Percentiles rank a stretch among this genome's conserved stretches.
phyloP scores from a whole-genome alignment of 2,329 filamentous ascomycete genomes.

The Torrubiella hemipterigena region DNA sequence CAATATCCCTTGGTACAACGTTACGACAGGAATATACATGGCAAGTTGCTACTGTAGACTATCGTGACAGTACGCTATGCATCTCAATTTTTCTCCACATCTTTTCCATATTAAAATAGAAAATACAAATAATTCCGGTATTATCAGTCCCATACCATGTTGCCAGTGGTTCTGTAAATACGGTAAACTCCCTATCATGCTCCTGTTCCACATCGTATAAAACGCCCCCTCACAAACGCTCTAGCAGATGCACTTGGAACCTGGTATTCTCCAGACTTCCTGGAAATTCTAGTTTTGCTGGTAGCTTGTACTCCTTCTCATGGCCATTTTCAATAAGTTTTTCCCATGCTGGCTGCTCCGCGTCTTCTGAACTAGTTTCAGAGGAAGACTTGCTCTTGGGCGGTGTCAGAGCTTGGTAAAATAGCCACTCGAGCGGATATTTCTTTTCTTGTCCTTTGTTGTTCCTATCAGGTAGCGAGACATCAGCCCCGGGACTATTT shows the following conservation, averaged over 20 bases:
- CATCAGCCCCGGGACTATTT: conserved; percentile 6
- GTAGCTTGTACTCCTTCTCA: conserved; percentile 5
- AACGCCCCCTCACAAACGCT: conserved; percentile 7
- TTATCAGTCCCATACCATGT: no score
- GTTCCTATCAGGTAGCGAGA: conserved; percentile 2
- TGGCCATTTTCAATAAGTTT: conserved; percentile 6
- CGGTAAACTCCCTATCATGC: conserved; percentile 1
- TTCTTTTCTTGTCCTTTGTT: conserved; percentile 8
- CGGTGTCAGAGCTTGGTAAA: conserved; percentile 8
- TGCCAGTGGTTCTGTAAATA: no score
- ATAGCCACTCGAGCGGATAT: conserved; percentile 9
- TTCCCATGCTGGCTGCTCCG: conserved; percentile 7
- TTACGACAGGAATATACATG: no score
- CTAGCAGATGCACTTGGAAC: conserved; percentile 10
- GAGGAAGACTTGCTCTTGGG: conserved; percentile 3
- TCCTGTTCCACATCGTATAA: no score
- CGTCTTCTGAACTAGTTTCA: conserved; percentile 4
- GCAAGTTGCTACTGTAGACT: no score
- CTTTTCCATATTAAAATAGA: no score
- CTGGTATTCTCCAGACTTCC: conserved; percentile 10
- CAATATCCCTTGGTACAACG: no score
- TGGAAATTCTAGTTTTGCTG: conserved; percentile 7
- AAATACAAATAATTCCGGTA: no score
- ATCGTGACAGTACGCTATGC: no score
- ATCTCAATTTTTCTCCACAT: no score